phyloP scores from a whole-genome alignment of 2,329 filamentous ascomycete species.

The Venturia carpophila region DNA sequence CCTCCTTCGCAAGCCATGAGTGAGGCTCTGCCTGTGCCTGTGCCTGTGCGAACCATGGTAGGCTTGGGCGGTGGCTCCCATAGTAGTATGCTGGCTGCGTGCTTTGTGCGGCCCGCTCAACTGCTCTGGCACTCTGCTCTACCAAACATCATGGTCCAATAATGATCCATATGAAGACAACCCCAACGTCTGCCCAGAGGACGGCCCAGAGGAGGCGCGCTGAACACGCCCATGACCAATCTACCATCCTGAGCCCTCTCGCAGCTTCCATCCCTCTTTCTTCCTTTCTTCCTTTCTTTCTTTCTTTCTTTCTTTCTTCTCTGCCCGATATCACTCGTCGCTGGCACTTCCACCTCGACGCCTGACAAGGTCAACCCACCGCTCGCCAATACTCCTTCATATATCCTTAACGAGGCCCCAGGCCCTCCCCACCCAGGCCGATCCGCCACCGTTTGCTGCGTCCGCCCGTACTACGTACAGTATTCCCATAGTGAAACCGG shows the following conservation, averaged over 20 bases:
- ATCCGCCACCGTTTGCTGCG: background rate
- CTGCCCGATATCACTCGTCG: background rate
- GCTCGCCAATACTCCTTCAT: background rate
- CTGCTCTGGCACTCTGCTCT: background rate
- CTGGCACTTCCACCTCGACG: background rate
- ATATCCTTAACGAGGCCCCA: background rate
- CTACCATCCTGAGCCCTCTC: too few species aligned
- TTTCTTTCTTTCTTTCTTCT: background rate
- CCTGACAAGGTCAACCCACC: conserved; percentile 1
- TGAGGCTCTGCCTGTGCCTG: too few species aligned
- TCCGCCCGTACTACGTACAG: too few species aligned
- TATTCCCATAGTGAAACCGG: background rate
- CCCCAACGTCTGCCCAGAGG: too few species aligned
- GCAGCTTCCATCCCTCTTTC: background rate
- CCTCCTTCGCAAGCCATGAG: too few species aligned
- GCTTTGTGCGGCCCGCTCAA: background rate
- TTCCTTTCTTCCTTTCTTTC: background rate
- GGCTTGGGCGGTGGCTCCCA: background rate
- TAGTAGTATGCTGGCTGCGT: background rate
- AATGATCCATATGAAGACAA: too few species aligned
- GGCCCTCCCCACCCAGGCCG: background rate
- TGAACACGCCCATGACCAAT: too few species aligned
- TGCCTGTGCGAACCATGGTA: background rate
- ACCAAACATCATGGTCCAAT: background rate
- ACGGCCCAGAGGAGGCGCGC: too few species aligned